These are phyloP conservation scores for Fusarium redolens DNA, from an alignment of 2,329 filamentous ascomycete species.

Conservation along the genomic window DNA sequence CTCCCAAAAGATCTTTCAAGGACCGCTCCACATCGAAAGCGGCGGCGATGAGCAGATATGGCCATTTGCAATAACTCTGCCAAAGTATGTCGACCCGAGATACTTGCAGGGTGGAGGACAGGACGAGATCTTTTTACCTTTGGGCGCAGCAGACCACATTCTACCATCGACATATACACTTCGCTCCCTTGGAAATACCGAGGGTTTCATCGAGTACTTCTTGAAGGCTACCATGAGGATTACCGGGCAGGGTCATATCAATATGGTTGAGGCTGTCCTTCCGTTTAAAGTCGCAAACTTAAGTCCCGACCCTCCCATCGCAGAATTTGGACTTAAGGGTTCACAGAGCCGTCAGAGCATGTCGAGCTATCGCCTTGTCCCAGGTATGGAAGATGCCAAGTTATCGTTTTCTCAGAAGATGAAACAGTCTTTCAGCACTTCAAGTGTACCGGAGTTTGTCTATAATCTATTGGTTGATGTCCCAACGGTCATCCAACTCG, in stretches of 20 bases:
- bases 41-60: conserved; percentile 32
- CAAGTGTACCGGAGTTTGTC: conserved; percentile 50
- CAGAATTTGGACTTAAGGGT: conserved; percentile 19
- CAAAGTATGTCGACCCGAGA: conserved; percentile 24
- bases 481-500: conserved; percentile 48
- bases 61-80: conserved; percentile 48
- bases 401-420: conserved; percentile 51
- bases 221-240: conserved; percentile 46
- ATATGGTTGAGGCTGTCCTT: conserved; percentile 27
- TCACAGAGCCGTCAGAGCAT: not conserved
- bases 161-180: conserved; percentile 20
- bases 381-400: conserved; percentile 47
- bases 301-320: conserved; percentile 25
- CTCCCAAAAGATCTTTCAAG: conserved; percentile 33
- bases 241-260: not conserved
- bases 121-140: conserved; percentile 6
- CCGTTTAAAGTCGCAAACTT: conserved; percentile 39
- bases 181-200: not conserved
- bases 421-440: conserved; percentile 49
- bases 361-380: conserved; percentile 47
- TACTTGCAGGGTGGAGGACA: not conserved
- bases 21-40: conserved; percentile 44
- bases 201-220: conserved; percentile 49
- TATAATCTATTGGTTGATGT: conserved; percentile 44
- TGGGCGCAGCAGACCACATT: not conserved